phyloP scores from a whole-genome alignment of 1,139 yeast genomes.

The Debaryomyces sp. region DNA sequence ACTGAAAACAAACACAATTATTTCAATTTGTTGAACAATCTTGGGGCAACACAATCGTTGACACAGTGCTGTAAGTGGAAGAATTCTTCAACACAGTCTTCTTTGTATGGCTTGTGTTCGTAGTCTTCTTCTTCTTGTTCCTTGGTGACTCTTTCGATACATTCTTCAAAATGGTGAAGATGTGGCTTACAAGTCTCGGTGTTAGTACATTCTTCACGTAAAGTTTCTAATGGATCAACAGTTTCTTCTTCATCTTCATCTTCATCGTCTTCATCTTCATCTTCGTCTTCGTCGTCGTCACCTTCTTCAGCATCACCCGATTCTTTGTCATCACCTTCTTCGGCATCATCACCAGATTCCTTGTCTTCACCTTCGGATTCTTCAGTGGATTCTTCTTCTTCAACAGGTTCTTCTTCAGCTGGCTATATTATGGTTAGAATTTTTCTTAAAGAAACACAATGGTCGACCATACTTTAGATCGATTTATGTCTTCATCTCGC shows the following conservation, averaged over 20 bases:
- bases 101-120: constrained; percentile 80
- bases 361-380: constrained; percentile 8
- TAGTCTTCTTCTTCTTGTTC: constrained; percentile 84
- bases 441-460: neutral
- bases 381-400: constrained; percentile 5
- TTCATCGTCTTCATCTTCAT: constrained; percentile 69
- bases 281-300: constrained; percentile 58
- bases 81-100: constrained; percentile 97
- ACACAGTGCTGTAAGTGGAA: constrained; percentile 96
- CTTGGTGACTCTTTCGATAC: constrained; percentile 91
- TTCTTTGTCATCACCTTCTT: constrained; percentile 27
- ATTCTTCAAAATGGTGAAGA: constrained; percentile 90
- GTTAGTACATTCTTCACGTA: constrained; percentile 69
- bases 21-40: constrained; percentile 82
- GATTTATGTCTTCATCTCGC: neutral
- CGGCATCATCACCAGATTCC: constrained; percentile 21
- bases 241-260: constrained; percentile 80
- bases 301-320: constrained; percentile 51
- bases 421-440: constrained; percentile 3
- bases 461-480: neutral
- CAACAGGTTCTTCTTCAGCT: constrained; percentile 10
- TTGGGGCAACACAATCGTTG: constrained; percentile 92
- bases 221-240: constrained; percentile 67
- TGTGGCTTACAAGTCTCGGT: constrained; percentile 71
- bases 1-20: constrained; percentile 31